Percentiles rank a stretch among this genome's conserved stretches.
Evolutionary conservation across 2,329 filamentous ascomycete species (phyloP).

Genomic region (Scytalidium sp.): DNA sequence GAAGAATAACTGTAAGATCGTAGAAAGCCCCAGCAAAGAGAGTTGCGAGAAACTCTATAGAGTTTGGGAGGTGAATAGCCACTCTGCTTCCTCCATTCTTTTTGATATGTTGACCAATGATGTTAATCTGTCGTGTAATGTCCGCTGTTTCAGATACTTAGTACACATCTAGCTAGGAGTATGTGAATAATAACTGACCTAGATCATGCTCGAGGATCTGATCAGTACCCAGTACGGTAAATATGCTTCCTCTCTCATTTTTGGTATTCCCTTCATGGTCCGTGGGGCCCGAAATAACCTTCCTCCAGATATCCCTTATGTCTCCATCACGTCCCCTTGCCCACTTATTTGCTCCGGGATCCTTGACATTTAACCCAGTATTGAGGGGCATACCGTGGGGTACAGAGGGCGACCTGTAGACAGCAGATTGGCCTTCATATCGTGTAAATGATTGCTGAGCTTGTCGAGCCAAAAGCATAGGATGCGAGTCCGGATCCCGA

Average conservation of each 20-base stretch:
- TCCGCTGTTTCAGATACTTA: constrained; percentile 48
- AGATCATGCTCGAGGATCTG: constrained; percentile 70
- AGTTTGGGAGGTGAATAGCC: constrained; percentile 90
- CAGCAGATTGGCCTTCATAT: constrained; percentile 78
- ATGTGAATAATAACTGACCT: constrained; percentile 36
- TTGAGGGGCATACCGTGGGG: constrained; percentile 83
- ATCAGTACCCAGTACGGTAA: constrained; percentile 76
- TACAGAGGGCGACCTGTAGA: constrained; percentile 79
- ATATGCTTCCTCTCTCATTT: constrained; percentile 64
- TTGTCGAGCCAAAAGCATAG: constrained; percentile 85
- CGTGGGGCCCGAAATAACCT: constrained; percentile 61
- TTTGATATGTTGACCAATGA: constrained; percentile 75
- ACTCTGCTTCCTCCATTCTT: constrained; percentile 72
- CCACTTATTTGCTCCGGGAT: constrained; percentile 78
- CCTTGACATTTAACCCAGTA: constrained; percentile 77
- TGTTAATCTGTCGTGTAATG: constrained; percentile 80
- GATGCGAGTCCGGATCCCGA: constrained; percentile 86
- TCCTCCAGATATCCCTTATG: constrained; percentile 85
- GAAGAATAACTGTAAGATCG: constrained; percentile 70
- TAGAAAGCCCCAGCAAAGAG: constrained; percentile 92
- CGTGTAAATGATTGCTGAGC: constrained; percentile 74
- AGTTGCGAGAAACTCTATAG: constrained; percentile 77
- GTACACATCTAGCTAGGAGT: neutral
- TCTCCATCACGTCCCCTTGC: constrained; percentile 81
- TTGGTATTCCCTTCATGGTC: constrained; percentile 59